These are phyloP conservation scores for Helichrysum umbraculigerum DNA, from an alignment of 129 eudicot genomes.

Conservation along the genomic window DNA sequence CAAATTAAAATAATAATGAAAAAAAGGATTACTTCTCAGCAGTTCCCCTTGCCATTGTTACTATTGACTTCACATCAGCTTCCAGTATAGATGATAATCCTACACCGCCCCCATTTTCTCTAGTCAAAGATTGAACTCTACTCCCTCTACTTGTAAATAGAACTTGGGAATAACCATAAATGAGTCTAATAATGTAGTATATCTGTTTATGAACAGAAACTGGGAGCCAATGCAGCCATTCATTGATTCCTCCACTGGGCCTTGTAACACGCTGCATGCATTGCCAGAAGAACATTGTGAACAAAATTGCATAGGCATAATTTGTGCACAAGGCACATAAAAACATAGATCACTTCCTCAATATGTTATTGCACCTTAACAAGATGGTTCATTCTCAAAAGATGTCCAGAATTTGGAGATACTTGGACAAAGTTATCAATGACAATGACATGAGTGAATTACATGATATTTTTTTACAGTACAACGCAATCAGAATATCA, in stretches of 20 bases:
- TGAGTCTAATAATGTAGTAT: conserved; percentile 61
- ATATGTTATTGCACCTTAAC: neutral
- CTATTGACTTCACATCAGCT: conserved; percentile 84
- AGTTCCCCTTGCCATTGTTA: conserved; percentile 75
- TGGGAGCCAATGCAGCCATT: conserved; percentile 91
- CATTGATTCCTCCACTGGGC: conserved; percentile 95
- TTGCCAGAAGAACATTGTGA: conserved; percentile 17
- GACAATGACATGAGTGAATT: conserved; percentile 2
- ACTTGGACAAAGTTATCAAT: neutral
- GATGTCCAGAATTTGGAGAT: conserved; percentile 1
- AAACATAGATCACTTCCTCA: neutral
- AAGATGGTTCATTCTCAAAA: conserved; percentile 7
- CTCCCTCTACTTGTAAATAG: conserved; percentile 49
- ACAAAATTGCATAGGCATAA: conserved; percentile 9
- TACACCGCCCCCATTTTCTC: conserved; percentile 57
- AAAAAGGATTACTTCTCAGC: conserved; percentile 64
- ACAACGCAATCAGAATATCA: neutral
- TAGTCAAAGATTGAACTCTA: conserved; percentile 38
- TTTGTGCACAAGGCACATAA: neutral
- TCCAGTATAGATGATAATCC: conserved; percentile 83
- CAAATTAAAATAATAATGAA: conserved; percentile 7
- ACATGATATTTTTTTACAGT: neutral
- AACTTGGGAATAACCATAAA: conserved; percentile 57
- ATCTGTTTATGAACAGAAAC: conserved; percentile 82
- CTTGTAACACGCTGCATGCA: conserved; percentile 84